These are phyloP conservation scores for Saturnispora galanensis DNA, from an alignment of 805 yeast genomes.

Conservation along the genomic window DNA sequence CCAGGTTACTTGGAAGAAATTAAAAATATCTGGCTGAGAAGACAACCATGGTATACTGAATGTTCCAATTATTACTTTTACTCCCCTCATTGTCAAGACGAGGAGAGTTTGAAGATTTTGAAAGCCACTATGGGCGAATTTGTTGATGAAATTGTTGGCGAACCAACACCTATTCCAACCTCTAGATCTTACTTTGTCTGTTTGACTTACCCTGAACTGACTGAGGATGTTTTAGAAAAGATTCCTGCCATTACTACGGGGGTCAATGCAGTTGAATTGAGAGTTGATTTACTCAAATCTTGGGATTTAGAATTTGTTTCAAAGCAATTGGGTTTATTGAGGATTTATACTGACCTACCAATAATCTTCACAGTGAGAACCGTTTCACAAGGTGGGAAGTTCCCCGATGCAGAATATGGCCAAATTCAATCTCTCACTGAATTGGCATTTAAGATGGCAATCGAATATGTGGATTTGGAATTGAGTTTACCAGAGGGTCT, in stretches of 20 bases:
- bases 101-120: constrained; percentile 44
- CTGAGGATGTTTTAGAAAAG: constrained; percentile 26
- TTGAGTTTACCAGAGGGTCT: constrained; percentile 53
- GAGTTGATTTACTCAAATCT: constrained; percentile 60
- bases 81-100: constrained; percentile 59
- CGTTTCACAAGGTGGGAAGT: constrained; percentile 69
- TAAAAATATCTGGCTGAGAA: constrained; percentile 70
- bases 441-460: constrained; percentile 67
- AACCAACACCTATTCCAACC: constrained; percentile 30
- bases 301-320: constrained; percentile 49
- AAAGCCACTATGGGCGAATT: constrained; percentile 50
- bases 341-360: constrained; percentile 59
- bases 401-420: constrained; percentile 48
- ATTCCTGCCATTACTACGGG: constrained; percentile 55
- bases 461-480: constrained; percentile 75
- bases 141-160: constrained; percentile 55
- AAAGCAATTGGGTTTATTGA: constrained; percentile 60
- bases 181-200: constrained; percentile 61
- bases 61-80: constrained; percentile 72
- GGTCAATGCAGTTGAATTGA: constrained; percentile 70
- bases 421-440: constrained; percentile 40
- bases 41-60: constrained; percentile 70
- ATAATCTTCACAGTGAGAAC: constrained; percentile 77
- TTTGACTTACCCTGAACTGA: constrained; percentile 57
- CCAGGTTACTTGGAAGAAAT: constrained; percentile 83